Evolutionary conservation across 208 protist species (phyloP), one percentile per base, ranked within the genome.

Genomic region (Phytomonas sp.): DNA sequence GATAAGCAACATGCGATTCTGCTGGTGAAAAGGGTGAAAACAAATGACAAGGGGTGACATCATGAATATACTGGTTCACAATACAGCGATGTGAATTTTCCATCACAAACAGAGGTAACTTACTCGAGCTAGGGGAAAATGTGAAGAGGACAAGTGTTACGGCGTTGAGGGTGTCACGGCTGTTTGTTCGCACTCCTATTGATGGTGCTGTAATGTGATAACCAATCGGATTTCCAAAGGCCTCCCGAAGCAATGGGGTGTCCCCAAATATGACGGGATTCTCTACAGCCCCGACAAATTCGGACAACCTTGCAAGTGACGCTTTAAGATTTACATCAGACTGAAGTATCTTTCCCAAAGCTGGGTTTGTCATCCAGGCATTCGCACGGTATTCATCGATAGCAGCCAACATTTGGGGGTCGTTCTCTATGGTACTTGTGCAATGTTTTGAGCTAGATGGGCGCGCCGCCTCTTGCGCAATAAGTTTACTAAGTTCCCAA

Each of bases 161-260:
- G 16, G 84, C 84, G 19, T 71, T 32, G 29, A 74, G 42, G 30
- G 49, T 64, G 19, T 61, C n/a, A 11, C 63, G 72, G 26, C 12
- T 40, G 70, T 92, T 93, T 36, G 90, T 92, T 61, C 75, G 81
- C 12, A 84, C 80, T 52, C 91, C 91, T 75, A 93, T 87, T 30
- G 74, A 78, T 14, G 91, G 91, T 0, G 91, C 91, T 16, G 86
- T 85, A 77, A 88, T 94, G 64, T 95, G 91, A 70, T 91, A 95
- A 12, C 75, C 84, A 37, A 90, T 79, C 5, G 85, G 77, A 66
- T 84, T 87, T 33, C 91, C 87, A 66, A 83, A 93, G 19, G 88
- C 75, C 67, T 92, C 82, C 10, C 91, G 81, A 71, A 91, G 76
- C 45, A 94, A 66, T 31, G 91, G 86, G 0, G 76, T 70, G 71